Conservation (phyloP, 148 eudicot species). For the Agrostemma githago region DNA sequence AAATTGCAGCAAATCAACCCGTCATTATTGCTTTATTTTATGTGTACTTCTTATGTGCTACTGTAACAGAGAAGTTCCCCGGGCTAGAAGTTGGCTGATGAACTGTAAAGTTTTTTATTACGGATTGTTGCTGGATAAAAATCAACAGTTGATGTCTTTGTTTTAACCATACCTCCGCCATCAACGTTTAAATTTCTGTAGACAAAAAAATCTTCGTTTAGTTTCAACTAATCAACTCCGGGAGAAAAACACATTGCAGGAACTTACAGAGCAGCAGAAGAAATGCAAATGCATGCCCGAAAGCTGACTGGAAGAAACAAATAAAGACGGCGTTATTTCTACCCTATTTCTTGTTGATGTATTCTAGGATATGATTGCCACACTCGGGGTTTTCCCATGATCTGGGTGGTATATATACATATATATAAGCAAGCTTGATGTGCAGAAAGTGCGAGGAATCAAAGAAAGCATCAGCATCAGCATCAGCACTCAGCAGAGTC, state of each 20-base stretch:
- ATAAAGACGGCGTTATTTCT: slow-evolving; percentile 8
- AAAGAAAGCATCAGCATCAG: slow-evolving; percentile 1
- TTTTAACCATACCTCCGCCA: neutral
- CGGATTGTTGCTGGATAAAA: neutral
- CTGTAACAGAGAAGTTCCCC: too few relatives aligned
- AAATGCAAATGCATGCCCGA: slow-evolving; percentile 58
- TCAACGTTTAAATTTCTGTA: neutral
- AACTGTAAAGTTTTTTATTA: neutral
- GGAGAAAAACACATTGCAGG: slow-evolving; percentile 38
- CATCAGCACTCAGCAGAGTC: neutral
- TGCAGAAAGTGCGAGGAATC: slow-evolving; percentile 9
- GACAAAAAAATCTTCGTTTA: neutral
- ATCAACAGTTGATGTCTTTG: neutral
- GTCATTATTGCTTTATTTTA: neutral
- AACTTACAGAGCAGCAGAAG: slow-evolving; percentile 78
- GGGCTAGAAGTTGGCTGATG: neutral
- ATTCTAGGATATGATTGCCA: slow-evolving; percentile 10
- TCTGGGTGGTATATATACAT: slow-evolving; percentile 7
- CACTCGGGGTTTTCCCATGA: slow-evolving; percentile 11
- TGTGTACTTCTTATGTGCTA: too few relatives aligned
- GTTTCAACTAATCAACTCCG: neutral
- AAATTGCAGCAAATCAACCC: neutral
- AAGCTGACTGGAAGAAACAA: slow-evolving; percentile 26
- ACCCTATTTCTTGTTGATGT: neutral
- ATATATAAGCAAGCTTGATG: neutral